These are phyloP conservation scores for Pueraria montana DNA, from an alignment of 306 rosid species.

Conservation along the genomic window DNA sequence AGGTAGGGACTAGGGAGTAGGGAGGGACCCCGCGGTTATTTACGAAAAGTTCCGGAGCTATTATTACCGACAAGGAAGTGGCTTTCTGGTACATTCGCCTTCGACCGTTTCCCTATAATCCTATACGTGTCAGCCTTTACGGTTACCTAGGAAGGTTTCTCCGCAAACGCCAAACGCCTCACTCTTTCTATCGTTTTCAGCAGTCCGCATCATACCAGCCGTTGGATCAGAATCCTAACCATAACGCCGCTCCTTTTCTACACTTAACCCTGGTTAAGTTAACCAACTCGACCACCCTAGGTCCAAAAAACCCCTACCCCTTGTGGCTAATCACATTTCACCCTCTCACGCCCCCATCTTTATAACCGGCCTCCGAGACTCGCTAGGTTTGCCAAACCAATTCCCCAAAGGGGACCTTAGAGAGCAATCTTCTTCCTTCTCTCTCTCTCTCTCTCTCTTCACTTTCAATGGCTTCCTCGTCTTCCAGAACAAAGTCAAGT, in stretches of 20 bases:
- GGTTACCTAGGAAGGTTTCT: constrained; percentile 21
- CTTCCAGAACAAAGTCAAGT: constrained; percentile 67
- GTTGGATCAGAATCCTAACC: constrained; percentile 71
- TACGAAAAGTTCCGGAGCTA: background rate
- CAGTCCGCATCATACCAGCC: constrained; percentile 62
- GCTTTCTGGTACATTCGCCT: constrained; percentile 56
- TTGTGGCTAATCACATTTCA: constrained; percentile 37
- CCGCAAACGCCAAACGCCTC: no score
- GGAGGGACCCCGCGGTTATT: constrained; percentile 16
- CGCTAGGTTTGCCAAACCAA: constrained; percentile 96
- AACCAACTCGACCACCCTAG: background rate
- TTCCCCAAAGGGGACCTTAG: constrained; percentile 61
- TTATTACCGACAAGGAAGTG: constrained; percentile 32
- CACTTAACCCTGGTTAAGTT: constrained; percentile 56
- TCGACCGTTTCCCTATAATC: constrained; percentile 37
- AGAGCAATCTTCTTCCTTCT: background rate
- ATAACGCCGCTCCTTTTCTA: background rate
- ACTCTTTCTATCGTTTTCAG: constrained; percentile 44
- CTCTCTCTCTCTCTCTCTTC: background rate
- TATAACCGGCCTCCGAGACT: constrained; percentile 75
- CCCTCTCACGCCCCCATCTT: constrained; percentile 52
- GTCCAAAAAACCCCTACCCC: constrained; percentile 21
- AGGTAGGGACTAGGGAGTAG: background rate
- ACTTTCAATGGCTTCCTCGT: constrained; percentile 66
- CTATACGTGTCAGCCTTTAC: constrained; percentile 61